Evolutionary conservation across 306 rosid species (phyloP), one percentile per base, ranked within the genome.

Genomic region (Trifolium dubium): DNA sequence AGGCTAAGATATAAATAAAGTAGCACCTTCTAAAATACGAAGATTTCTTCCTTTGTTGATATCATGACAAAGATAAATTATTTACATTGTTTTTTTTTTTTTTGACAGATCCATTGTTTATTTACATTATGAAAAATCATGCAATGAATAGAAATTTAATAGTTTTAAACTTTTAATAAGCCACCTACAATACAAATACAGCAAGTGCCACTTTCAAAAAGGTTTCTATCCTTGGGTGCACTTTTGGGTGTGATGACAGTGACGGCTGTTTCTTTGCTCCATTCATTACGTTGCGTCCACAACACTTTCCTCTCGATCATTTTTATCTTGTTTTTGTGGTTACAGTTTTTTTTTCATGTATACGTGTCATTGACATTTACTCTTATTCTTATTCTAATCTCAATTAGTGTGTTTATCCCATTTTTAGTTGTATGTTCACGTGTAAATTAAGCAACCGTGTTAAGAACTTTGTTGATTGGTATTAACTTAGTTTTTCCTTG

Each of bases 391-490:
- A 18, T 14, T 49, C 54, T n/a, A 15, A 49, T 14, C 53, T 47
- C 3, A 14, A 5, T 49, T 49, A 6, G 17, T 49, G 17, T 49
- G 54, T n/a, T 49, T 49, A 49, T 49, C 55, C 17, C 8, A 3
- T 49, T n/a, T 47, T 49, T 49, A 49, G 55, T 49, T 49, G 23
- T 49, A n/a, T 49, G 19, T 49, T 49, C 55, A n/a, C 55, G n/a
- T 49, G 55, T 17, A n/a, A 49, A 23, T 23, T 23, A 23, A 49
- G 19, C 54, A n/a, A 49, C 40, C 40, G 9, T 35, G 40, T 35
- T 35, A 35, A 1, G 0, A 34, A 5, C 8, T 34, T 34, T 4
- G 37, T 34, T 34, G 1, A 32, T 32, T 32, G 4, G 5, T 34
- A 3, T 34, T 1, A 34, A 5, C 6, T 32, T 34, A 1, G 37